Conservation (phyloP, 2,329 filamentous ascomycete genomes). For the Epichloe gansuensis region DNA sequence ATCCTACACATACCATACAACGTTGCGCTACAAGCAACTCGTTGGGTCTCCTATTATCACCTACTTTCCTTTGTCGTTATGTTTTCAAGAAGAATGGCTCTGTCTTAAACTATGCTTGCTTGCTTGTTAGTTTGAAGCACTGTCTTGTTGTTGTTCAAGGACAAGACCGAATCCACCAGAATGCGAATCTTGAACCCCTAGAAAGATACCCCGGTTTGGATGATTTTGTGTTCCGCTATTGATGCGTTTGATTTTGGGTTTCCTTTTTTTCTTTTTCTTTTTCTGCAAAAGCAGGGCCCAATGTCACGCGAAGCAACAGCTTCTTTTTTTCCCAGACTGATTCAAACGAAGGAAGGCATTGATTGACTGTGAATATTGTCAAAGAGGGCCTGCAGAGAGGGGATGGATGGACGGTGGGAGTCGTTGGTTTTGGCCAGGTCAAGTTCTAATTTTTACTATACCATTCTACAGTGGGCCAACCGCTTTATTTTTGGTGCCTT, state of each 20-base stretch:
- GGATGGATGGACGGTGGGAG: neutral
- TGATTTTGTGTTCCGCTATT: conserved; percentile 5
- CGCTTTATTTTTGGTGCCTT: conserved; percentile 1
- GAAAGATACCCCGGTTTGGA: conserved; percentile 28
- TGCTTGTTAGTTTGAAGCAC: neutral
- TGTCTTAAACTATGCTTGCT: conserved; percentile 3
- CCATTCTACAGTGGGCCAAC: neutral
- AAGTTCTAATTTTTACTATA: neutral
- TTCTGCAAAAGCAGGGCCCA: neutral
- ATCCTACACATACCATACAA: neutral
- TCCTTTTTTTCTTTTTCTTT: conserved; percentile 4
- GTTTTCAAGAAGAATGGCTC: neutral
- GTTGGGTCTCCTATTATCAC: neutral
- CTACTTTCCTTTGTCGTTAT: conserved; percentile 3
- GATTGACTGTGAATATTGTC: neutral
- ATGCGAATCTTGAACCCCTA: conserved; percentile 19
- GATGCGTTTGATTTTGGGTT: conserved; percentile 4
- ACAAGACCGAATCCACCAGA: conserved; percentile 11
- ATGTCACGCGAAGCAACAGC: neutral
- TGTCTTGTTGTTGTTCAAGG: neutral
- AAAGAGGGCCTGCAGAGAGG: neutral
- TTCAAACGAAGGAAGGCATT: neutral
- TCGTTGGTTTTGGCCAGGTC: neutral
- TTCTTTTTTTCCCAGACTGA: neutral
- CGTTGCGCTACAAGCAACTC: neutral